A percentile compares a stretch with the other conserved stretches of the same genome.
Conservation (phyloP, 257 asterid species). For the Knoxia roxburghii region DNA sequence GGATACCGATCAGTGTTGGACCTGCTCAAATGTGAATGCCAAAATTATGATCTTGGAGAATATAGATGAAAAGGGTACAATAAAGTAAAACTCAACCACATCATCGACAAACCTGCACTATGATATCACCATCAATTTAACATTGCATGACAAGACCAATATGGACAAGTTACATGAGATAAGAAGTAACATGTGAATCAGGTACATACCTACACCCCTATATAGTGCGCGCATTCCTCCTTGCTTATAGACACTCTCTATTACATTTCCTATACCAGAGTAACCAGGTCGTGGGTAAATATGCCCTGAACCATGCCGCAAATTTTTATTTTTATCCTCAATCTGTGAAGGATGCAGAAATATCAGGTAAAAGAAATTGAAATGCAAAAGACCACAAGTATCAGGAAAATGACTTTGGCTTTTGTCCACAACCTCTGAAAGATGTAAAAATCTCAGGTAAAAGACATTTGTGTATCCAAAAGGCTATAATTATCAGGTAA, state of each 20-base stretch:
- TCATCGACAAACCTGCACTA: neutral
- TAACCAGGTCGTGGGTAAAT: constrained; percentile 48
- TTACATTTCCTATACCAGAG: constrained; percentile 66
- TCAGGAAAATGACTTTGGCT: too few relatives aligned
- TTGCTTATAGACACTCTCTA: constrained; percentile 63
- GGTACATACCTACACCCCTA: constrained; percentile 76
- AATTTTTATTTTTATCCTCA: constrained; percentile 42
- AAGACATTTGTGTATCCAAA: too few relatives aligned
- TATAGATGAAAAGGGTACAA: neutral
- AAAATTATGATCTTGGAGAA: neutral
- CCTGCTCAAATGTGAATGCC: constrained; percentile 36
- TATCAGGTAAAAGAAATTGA: neutral
- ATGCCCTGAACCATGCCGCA: constrained; percentile 34
- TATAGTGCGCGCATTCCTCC: constrained; percentile 86
- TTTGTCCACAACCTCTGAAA: constrained; percentile 54
- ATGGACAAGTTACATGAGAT: neutral
- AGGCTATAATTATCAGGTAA: too few relatives aligned
- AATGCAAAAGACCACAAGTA: neutral
- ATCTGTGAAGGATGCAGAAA: constrained; percentile 33
- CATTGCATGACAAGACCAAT: neutral
- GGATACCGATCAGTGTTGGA: constrained; percentile 89
- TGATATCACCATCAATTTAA: neutral
- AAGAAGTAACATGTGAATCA: constrained; percentile 1
- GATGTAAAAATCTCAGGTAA: neutral
- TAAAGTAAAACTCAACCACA: neutral